A percentile compares a stretch with the other conserved stretches of the same genome.
Conservation (phyloP, 306 rosid genomes). For the Lathyrus tuberosus region DNA sequence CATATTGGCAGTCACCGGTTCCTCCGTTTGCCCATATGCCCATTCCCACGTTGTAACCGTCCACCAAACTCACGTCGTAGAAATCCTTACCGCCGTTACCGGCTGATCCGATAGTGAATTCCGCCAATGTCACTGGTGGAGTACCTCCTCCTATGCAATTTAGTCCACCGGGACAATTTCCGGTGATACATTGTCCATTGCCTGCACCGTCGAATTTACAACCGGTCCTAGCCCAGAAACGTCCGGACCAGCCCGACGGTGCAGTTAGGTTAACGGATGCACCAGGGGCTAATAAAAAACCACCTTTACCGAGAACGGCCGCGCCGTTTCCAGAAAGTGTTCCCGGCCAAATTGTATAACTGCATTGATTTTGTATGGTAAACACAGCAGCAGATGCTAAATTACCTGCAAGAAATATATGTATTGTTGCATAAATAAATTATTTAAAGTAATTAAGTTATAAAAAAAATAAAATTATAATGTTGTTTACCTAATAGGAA, state of each 20-base stretch:
- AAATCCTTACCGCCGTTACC: constrained; percentile 55
- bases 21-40: constrained; percentile 73
- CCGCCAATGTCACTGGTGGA: constrained; percentile 73
- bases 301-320: constrained; percentile 61
- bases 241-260: constrained; percentile 84
- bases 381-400: constrained; percentile 51
- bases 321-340: constrained; percentile 75
- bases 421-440: background rate
- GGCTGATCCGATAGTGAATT: constrained; percentile 57
- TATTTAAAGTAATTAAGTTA: background rate
- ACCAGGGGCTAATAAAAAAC: constrained; percentile 58
- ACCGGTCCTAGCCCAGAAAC: constrained; percentile 84
- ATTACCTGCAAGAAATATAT: constrained; percentile 41
- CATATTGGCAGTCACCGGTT: constrained; percentile 81
- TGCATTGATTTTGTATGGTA: constrained; percentile 66
- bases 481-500: constrained; percentile 44
- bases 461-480: background rate
- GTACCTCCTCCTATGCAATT: constrained; percentile 61
- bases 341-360: constrained; percentile 76
- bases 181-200: constrained; percentile 62
- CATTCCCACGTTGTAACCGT: constrained; percentile 87
- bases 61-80: constrained; percentile 87
- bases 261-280: constrained; percentile 47
- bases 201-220: constrained; percentile 68
- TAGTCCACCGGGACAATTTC: constrained; percentile 60